Percentiles rank a stretch among this genome's conserved stretches.
phyloP scores from a whole-genome alignment of 1,139 yeast genomes.

The Blastobotrys buckinghamii region DNA sequence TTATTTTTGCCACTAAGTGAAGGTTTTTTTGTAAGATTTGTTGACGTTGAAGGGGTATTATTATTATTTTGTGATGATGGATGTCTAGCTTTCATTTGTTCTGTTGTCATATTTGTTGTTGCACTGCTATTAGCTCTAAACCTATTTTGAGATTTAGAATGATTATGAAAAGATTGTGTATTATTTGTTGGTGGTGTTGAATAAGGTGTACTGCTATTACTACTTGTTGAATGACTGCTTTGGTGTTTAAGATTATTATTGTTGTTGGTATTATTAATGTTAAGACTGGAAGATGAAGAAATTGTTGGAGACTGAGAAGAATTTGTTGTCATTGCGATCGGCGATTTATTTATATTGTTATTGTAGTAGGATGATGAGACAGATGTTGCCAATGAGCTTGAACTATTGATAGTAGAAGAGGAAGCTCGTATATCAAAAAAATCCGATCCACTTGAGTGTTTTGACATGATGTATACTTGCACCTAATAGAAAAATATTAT shows the following conservation, averaged over 20 bases:
- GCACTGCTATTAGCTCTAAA: too few relatives aligned
- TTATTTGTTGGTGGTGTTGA: constrained; percentile 7
- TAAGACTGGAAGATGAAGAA: neutral
- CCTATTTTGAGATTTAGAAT: neutral
- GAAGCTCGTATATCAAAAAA: neutral
- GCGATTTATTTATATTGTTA: neutral
- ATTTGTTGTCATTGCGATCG: neutral
- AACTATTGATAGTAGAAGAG: constrained; percentile 1
- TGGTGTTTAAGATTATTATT: neutral
- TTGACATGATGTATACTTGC: neutral
- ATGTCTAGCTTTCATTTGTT: neutral
- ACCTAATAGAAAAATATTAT: too few relatives aligned
- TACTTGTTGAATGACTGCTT: neutral
- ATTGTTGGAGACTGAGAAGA: neutral
- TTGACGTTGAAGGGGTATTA: neutral
- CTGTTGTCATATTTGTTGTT: neutral
- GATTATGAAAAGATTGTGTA: constrained; percentile 1
- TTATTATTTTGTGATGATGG: neutral
- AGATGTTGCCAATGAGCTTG: neutral
- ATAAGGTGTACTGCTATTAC: constrained; percentile 2
- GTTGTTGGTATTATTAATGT: neutral
- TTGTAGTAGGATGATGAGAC: neutral
- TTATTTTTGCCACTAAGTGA: constrained; percentile 6
- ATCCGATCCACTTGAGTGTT: neutral
- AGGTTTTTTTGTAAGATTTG: neutral